A percentile compares a stretch with the other conserved stretches of the same genome.
Conservation (phyloP, 2,329 filamentous ascomycete species). For the Ophiocordyceps camponoti-rufipedis region DNA sequence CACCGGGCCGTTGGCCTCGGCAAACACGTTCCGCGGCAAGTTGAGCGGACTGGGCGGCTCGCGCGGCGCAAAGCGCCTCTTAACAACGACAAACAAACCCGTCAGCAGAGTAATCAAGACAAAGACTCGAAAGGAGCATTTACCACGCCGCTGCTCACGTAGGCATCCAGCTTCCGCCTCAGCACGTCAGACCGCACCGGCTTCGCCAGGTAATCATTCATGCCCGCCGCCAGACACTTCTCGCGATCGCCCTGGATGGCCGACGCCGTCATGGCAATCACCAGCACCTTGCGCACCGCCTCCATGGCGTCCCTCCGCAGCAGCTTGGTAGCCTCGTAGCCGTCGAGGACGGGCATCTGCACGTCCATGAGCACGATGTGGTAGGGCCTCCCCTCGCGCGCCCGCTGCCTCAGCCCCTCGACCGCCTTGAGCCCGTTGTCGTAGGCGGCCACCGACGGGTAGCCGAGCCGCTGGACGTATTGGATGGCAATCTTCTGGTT, state of each 20-base stretch:
- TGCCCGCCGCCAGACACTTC: slow-evolving; percentile 86
- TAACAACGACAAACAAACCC: neutral
- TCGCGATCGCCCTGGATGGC: slow-evolving; percentile 90
- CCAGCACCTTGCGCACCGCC: slow-evolving; percentile 62
- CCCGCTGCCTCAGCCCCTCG: slow-evolving; percentile 60
- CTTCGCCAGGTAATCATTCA: slow-evolving; percentile 84
- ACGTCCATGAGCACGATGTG: slow-evolving; percentile 92
- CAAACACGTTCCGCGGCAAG: neutral
- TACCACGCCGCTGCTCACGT: slow-evolving; percentile 22
- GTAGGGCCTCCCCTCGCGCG: slow-evolving; percentile 56
- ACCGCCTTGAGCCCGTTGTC: slow-evolving; percentile 80
- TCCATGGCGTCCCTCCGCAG: slow-evolving; percentile 62
- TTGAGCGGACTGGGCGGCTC: neutral
- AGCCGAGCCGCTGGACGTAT: slow-evolving; percentile 72
- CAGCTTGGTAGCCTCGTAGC: slow-evolving; percentile 76
- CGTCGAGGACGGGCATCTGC: slow-evolving; percentile 87
- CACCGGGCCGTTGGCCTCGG: neutral
- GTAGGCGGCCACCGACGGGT: slow-evolving; percentile 66
- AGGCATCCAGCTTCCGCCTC: slow-evolving; percentile 58
- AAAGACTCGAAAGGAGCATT: neutral
- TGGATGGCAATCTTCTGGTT: slow-evolving; percentile 89
- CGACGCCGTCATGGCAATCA: slow-evolving; percentile 93
- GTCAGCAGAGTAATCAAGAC: neutral
- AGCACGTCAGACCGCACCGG: slow-evolving; percentile 80
- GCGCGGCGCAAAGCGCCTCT: neutral